Evolutionary conservation across 768 basidiomycete genomes (phyloP).

Genomic region (Hericium coralloides): DNA sequence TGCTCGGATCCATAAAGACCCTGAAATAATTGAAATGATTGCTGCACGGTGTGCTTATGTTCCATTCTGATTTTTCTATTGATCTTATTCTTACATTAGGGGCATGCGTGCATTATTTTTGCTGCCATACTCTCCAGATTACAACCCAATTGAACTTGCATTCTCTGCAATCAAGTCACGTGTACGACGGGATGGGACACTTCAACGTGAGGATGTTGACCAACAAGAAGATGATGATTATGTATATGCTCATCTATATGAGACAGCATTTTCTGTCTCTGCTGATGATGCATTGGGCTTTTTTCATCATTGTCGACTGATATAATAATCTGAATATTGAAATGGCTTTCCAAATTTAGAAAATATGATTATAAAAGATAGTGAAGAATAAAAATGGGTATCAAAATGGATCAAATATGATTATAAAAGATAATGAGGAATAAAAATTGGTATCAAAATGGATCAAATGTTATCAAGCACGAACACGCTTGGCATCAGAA

Average conservation of each 20-base stretch:
- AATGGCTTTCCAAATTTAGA: neutral
- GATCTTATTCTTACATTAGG: neutral
- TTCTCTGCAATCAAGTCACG: constrained; percentile 1
- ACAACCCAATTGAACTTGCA: constrained; percentile 2
- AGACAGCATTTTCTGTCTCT: neutral
- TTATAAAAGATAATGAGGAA: neutral
- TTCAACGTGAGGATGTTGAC: neutral
- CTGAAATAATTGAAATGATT: neutral
- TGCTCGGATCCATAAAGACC: neutral
- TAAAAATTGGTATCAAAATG: neutral
- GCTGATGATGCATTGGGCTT: neutral
- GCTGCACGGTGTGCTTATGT: neutral
- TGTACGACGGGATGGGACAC: neutral
- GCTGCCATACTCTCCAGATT: neutral
- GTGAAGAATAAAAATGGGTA: too few relatives aligned
- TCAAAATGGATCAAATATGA: neutral
- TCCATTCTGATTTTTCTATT: neutral
- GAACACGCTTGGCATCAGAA: neutral
- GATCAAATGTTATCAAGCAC: neutral
- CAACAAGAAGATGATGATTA: neutral
- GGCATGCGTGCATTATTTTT: neutral
- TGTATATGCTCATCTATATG: neutral
- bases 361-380: neutral
- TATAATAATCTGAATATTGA: neutral
- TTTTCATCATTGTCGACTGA: neutral